Base-by-base conservation (phyloP, 1,284 basidiomycete species). In the Papiliotrema fonsecae region DNA sequence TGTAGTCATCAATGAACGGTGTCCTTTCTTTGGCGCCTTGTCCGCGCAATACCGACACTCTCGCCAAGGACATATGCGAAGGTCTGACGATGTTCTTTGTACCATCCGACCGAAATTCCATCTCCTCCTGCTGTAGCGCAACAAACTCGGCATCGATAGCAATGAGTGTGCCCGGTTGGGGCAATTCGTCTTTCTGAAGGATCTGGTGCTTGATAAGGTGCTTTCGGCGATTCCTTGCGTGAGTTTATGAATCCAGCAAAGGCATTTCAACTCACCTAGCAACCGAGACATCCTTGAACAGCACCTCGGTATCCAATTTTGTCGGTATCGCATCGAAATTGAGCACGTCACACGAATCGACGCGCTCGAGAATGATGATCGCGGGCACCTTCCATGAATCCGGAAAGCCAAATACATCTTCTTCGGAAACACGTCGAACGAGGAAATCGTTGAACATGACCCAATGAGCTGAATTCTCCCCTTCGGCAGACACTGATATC, bases 81-180 rank as follows among this genome's bases (percentile, higher is more conserved):
- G 96, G 96, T 14, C 91, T 81, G 22, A 98, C 78, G 24, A 97
- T 84, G 58, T 88, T 91, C 69, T 91, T 90, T 3, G 89, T 90
- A 3, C 94, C 93, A 62, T 97, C 91, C 0, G 93, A 97, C 10
- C 88, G 83, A 64, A 87, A 88, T 69, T 99, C 94, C 22, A 86
- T 86, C 70, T 98, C 94, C 75, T 97, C 94, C 83, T 91, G 87
- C 69, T 97, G 91, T 78, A 99, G 86, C 16, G 86, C 87, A 6
- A 98, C 93, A 67, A 99, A 98, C 69, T 98, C 96, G 2, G 96
- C 91, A 66, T 98, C 96, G 56, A 99, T 97, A 2, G 93, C 84
- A 19, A 98, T 84, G 38, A 96, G 75, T 3, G 87, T 93, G 2
- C 92, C 94, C 10, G 85, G 84, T 49, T 73, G 80, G 0, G 92